phyloP scores from a whole-genome alignment of 2,329 filamentous ascomycete species.

The Emergomyces pasteurianus region DNA sequence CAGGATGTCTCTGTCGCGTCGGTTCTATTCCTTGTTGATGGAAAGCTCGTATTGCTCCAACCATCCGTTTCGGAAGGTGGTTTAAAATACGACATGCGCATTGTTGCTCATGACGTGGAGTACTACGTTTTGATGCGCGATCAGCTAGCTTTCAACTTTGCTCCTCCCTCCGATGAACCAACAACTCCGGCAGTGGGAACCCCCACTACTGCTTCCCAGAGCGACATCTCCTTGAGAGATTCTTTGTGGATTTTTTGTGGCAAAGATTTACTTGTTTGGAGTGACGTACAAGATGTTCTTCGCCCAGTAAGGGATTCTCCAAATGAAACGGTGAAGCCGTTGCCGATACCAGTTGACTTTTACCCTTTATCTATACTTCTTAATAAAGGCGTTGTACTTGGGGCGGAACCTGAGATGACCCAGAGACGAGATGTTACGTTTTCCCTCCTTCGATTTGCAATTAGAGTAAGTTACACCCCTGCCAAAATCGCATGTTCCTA shows the following conservation, averaged over 20 bases:
- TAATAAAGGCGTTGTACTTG: constrained; percentile 81
- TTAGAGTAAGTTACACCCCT: constrained; percentile 54
- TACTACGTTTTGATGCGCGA: constrained; percentile 91
- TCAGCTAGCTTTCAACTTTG: constrained; percentile 46
- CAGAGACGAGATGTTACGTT: constrained; percentile 86
- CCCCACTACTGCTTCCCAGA: constrained; percentile 32
- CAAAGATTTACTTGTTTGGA: constrained; percentile 73
- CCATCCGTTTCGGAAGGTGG: constrained; percentile 74
- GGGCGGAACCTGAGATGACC: constrained; percentile 85
- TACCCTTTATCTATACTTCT: constrained; percentile 81
- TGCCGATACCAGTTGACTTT: constrained; percentile 80
- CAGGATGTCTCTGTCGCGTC: constrained; percentile 90
- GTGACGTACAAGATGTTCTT: constrained; percentile 74
- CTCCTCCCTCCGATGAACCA: constrained; percentile 35
- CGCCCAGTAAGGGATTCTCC: constrained; percentile 46
- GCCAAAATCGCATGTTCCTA: not conserved
- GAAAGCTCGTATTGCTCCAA: constrained; percentile 84
- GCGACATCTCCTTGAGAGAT: constrained; percentile 54
- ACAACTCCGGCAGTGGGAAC: constrained; percentile 33
- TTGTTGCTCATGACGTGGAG: constrained; percentile 91
- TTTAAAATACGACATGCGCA: constrained; percentile 95
- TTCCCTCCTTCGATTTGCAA: constrained; percentile 64
- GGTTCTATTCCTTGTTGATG: constrained; percentile 92
- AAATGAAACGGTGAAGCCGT: constrained; percentile 59
- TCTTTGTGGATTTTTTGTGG: constrained; percentile 95